These are phyloP conservation scores for Ophiocordyceps camponoti-floridani DNA, from an alignment of 2,329 filamentous ascomycete species.

Conservation along the genomic window DNA sequence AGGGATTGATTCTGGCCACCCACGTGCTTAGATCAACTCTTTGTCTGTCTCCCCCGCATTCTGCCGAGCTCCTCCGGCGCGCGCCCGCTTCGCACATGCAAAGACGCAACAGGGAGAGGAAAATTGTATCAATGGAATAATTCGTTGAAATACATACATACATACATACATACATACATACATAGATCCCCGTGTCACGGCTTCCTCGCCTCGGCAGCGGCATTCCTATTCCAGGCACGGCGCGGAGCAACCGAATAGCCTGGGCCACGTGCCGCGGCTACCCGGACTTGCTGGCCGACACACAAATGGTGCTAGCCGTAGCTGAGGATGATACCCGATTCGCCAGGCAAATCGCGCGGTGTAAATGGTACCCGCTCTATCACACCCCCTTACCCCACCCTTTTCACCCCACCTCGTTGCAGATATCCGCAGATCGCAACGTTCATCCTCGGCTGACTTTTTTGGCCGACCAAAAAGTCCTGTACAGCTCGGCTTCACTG, in stretches of 20 bases:
- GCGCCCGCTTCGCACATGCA: not conserved
- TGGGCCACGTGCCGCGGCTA: not conserved
- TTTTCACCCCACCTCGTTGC: not conserved
- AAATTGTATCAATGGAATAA: not conserved
- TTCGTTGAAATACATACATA: not conserved
- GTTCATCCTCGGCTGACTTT: not conserved
- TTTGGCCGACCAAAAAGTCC: not conserved
- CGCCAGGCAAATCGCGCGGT: not conserved
- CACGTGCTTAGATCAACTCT: not conserved
- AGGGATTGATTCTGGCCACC: too few species aligned
- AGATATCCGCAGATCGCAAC: not conserved
- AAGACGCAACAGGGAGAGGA: too few species aligned
- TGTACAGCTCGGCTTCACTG: not conserved
- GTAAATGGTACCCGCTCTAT: too few species aligned
- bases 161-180: not conserved
- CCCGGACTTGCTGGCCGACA: not conserved
- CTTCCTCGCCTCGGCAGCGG: not conserved
- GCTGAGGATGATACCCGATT: not conserved
- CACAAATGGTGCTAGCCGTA: not conserved
- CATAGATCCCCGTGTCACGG: not conserved
- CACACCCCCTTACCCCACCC: not conserved
- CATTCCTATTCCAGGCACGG: not conserved
- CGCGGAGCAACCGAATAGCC: not conserved
- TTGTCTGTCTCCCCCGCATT: not conserved
- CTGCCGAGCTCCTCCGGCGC: not conserved